These are phyloP conservation scores for Ganoderma lingzhi DNA, from an alignment of 1,284 basidiomycete genomes.

Conservation along the genomic window DNA sequence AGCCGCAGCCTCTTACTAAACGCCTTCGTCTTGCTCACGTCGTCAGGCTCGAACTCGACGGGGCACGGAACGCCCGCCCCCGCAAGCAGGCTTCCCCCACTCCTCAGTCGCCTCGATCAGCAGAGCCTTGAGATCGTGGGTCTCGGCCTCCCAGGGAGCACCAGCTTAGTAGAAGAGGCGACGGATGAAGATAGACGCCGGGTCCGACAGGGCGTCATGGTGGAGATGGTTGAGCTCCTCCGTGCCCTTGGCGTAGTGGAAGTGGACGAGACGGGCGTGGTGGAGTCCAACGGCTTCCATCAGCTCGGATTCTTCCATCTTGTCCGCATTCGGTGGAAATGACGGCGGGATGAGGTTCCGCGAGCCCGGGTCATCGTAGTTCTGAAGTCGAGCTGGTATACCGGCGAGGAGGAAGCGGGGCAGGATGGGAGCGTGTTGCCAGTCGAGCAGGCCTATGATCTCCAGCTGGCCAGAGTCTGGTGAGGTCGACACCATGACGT, in stretches of 20 bases:
- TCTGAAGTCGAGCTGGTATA: constrained; percentile 53
- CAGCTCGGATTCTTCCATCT: constrained; percentile 42
- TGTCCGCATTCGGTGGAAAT: constrained; percentile 48
- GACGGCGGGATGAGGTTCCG: constrained; percentile 46
- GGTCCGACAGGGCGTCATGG: constrained; percentile 46
- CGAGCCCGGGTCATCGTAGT: constrained; percentile 52
- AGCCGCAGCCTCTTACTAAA: constrained; percentile 40
- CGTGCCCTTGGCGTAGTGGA: constrained; percentile 53
- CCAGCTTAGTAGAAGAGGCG: constrained; percentile 51
- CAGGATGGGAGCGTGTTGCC: constrained; percentile 56
- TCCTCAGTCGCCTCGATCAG: constrained; percentile 49
- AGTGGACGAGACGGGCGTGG: constrained; percentile 54
- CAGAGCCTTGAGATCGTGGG: constrained; percentile 47
- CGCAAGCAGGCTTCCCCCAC: constrained; percentile 50
- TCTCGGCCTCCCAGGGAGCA: constrained; percentile 57
- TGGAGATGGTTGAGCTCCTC: constrained; percentile 50
- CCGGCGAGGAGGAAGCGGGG: constrained; percentile 55
- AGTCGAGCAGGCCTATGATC: constrained; percentile 50
- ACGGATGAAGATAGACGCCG: constrained; percentile 40
- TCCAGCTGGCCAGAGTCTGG: constrained; percentile 38
- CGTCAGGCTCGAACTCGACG: constrained; percentile 51
- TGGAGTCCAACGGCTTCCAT: constrained; percentile 43
- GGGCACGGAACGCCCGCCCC: constrained; percentile 51
- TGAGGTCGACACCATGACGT: constrained; percentile 47
- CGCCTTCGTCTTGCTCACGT: constrained; percentile 49